Base-by-base conservation (phyloP, 2,329 filamentous ascomycete species). In the Paraphoma chrysanthemicola region DNA sequence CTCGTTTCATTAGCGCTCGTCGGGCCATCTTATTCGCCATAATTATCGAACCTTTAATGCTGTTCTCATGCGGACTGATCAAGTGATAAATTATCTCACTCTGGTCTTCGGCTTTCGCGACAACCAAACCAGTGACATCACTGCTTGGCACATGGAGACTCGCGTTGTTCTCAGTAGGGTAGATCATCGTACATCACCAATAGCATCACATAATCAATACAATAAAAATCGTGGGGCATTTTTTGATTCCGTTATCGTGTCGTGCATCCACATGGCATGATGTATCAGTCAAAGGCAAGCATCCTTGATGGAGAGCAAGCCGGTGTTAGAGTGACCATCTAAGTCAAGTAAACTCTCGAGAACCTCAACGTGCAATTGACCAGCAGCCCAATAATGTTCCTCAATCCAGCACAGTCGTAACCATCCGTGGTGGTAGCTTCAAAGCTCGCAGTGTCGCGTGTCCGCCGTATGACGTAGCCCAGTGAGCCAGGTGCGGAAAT, bases 291-390 rank as follows among this genome's bases (percentile, higher is more conserved):
- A 77, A 77, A 77, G 74, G 66, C 67, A 65, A 63, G 67, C 66
- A 60, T 57, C 59, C 66, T 48, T 44, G 56, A 62, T 49, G 39
- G 58, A 53, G 53, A 60, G 62, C 66, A 51, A 63, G 69, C 67
- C 75, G 75, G 75, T 77, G 62, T 77, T 77, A 77, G 75, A 72
- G 65, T 60, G 63, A 64, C 63, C 64, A 68, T 68, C 65, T 62
- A 59, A 57, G 70, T 71, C 68, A 76, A 74, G 62, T 68, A 76
- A 68, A 72, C 67, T 65, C 68, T 63, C 70, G 50, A 62, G 56
- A 49, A 67, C 72, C 73, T 71, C 73, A 74, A 73, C 55, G 58
- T 57, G 62, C 49, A 53, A 51, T 77, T 77, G 72, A 76, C 71
- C 71, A 74, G 69, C 68, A 59, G 67, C 68, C 69, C 62, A 64